Evolutionary conservation across 1,284 basidiomycete species (phyloP), one percentile per base, ranked within the genome.

Genomic region (Volvariella volvacea): DNA sequence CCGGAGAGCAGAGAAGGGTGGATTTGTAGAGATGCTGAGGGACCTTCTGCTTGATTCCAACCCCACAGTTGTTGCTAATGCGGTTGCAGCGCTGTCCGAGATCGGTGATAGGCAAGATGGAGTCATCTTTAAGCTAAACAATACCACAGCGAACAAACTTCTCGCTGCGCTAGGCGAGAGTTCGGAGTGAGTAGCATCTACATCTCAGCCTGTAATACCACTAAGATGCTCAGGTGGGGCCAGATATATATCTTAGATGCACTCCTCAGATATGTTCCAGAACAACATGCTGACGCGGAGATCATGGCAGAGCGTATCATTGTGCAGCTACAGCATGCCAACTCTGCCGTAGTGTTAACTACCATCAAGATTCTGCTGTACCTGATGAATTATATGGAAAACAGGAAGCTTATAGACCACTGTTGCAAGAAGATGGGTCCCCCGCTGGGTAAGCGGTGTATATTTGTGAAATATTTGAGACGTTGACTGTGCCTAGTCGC

Each of bases 321-420:
- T 16, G 79, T 94, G 34, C 85, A 96, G 53, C 70, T 99, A 15
- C 88, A 92, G 55, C 92, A 95, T 60, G 87, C 90, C 9, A 96
- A 95, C 59, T 92, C 92, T n/a, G 92, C 93, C 2, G 92, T 96
- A 20, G 90, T 95, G 7, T 72, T 96, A 37, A 93, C 92, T 4
- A 87, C 92, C 3, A 91, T 97, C 74, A 99, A 99, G 68, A 85
- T 91, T 39, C 77, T 98, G 22, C 71, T 99, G 15, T 99, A 97
- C 62, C 73, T 99, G 50, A 97, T 99, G 94, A 99, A 99, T 65
- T 99, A 99, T 65, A 98, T 99, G 85, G 88, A 92, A 50, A 88
- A 89, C 60, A 78, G 88, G 46, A 78, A 76, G 41, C 70, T 92
- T 37, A 88, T 96, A 45, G 87, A 95, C 47, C 77, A 85, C 52